These are phyloP conservation scores for Tulasnella sp. DNA, from an alignment of 768 basidiomycete species.

Conservation along the genomic window DNA sequence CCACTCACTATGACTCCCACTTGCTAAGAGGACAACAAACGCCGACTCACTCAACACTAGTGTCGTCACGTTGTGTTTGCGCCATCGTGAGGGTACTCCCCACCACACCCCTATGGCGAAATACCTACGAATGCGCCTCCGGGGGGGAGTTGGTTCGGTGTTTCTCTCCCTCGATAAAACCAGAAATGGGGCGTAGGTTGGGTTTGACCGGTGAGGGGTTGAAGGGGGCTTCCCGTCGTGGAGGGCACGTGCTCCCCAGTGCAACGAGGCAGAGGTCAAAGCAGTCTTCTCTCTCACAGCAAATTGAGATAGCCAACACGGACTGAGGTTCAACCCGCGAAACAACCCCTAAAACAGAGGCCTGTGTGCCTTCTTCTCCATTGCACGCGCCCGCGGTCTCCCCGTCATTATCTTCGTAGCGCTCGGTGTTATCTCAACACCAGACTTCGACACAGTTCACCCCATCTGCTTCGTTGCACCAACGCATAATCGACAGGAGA, in stretches of 20 bases:
- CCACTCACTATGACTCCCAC: constrained; percentile 7
- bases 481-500: background rate
- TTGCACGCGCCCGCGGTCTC: background rate
- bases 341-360: background rate
- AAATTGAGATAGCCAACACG: no score
- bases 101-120: no score
- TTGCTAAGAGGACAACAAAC: background rate
- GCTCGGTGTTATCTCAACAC: background rate
- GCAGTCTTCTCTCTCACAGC: background rate
- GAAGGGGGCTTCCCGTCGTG: background rate
- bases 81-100: background rate
- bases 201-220: background rate
- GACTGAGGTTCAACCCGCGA: background rate
- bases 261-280: constrained; percentile 1
- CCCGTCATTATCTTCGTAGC: no score
- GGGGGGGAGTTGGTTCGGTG: background rate
- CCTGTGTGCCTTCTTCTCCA: background rate
- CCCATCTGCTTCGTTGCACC: background rate
- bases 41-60: background rate
- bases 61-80: background rate
- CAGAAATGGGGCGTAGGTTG: background rate
- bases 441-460: background rate
- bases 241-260: background rate
- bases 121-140: no score
- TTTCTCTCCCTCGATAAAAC: constrained; percentile 2